A percentile compares a stretch with the other conserved stretches of the same genome.
Conservation (phyloP, 2,329 filamentous ascomycete species). For the Apiospora koreana region DNA sequence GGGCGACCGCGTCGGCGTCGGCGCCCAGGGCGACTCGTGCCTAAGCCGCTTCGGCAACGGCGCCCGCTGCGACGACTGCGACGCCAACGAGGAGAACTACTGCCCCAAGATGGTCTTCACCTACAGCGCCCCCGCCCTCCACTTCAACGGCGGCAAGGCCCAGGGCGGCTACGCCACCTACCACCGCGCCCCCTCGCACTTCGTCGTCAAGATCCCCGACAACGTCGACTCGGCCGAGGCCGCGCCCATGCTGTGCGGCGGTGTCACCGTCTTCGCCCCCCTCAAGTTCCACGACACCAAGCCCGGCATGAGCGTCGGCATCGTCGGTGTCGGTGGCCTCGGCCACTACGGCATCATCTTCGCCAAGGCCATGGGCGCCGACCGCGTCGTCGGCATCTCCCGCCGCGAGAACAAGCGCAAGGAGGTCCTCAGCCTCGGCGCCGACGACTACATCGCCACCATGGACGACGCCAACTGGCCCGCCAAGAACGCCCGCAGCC, state of each 20-base stretch:
- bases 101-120: conserved; percentile 37
- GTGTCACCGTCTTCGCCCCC: conserved; percentile 63
- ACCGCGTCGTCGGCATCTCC: conserved; percentile 56
- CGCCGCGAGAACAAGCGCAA: conserved; percentile 47
- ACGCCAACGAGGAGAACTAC: conserved; percentile 24
- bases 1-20: conserved; percentile 55
- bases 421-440: conserved; percentile 54
- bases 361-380: conserved; percentile 62
- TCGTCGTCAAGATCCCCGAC: conserved; percentile 44
- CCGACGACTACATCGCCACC: conserved; percentile 35
- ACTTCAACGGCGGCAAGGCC: conserved; percentile 49
- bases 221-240: conserved; percentile 34
- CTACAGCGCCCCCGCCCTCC: conserved; percentile 39
- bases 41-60: conserved; percentile 29
- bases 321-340: conserved; percentile 64
- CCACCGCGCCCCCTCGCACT: conserved; percentile 32
- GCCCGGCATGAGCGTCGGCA: conserved; percentile 63
- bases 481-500: conserved; percentile 44
- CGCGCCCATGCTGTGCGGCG: conserved; percentile 66
- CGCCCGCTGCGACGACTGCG: conserved; percentile 22
- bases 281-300: conserved; percentile 60
- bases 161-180: conserved; percentile 49
- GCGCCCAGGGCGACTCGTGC: conserved; percentile 48
- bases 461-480: conserved; percentile 53
- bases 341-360: conserved; percentile 67